A percentile compares a stretch with the other conserved stretches of the same genome.
Evolutionary conservation across 371 early-diverging fungal genomes (phyloP).

Genomic region (Actinomortierella wolfii): DNA sequence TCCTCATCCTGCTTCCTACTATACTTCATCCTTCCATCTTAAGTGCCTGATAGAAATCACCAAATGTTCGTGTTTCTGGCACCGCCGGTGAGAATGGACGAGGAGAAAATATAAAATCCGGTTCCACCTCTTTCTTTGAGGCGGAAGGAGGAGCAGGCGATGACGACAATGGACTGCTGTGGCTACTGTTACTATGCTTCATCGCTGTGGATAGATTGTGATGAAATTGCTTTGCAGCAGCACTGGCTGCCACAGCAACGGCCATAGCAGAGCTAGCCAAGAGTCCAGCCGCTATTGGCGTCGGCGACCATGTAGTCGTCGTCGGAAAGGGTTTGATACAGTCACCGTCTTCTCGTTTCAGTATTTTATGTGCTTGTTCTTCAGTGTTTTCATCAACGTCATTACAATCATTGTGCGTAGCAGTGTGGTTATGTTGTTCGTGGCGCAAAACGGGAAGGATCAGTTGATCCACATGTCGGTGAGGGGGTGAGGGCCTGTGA

Average conservation of each 20-base stretch:
- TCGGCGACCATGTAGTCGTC: too few relatives aligned
- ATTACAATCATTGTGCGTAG: not conserved
- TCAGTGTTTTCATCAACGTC: conserved; percentile 5
- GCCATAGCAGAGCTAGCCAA: too few relatives aligned
- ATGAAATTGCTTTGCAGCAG: too few relatives aligned
- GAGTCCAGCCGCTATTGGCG: too few relatives aligned
- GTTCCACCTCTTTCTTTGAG: not conserved
- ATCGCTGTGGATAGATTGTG: too few relatives aligned
- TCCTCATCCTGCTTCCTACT: too few relatives aligned
- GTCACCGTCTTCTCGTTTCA: not conserved
- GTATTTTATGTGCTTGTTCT: not conserved
- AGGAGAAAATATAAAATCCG: conserved; percentile 41
- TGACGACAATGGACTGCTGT: not conserved
- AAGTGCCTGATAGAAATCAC: conserved; percentile 27
- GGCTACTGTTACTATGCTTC: too few relatives aligned
- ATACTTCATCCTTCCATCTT: too few relatives aligned
- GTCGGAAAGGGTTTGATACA: not conserved
- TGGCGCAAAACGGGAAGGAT: too few relatives aligned
- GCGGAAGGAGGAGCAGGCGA: not conserved
- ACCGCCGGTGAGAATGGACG: conserved; percentile 20
- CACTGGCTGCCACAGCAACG: too few relatives aligned
- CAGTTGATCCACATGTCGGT: too few relatives aligned
- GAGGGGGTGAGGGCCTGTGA: too few relatives aligned
- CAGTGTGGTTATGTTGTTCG: not conserved
- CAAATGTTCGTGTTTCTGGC: conserved; percentile 21